These are phyloP conservation scores for Dothideomycetidae sp. DNA, from an alignment of 2,329 filamentous ascomycete genomes.

Conservation along the genomic window DNA sequence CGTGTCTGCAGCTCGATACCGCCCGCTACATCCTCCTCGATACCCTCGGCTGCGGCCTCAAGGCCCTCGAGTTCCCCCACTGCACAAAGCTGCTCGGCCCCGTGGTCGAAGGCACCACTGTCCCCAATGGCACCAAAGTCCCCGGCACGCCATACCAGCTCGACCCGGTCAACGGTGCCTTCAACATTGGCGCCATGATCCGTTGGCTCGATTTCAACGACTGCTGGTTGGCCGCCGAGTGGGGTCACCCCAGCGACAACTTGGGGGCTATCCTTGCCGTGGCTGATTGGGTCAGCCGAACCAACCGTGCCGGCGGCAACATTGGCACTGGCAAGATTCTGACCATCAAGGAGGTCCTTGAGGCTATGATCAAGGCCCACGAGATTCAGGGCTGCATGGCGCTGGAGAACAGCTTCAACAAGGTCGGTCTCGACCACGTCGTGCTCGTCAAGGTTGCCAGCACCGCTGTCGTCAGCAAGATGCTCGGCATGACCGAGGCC, in stretches of 20 bases:
- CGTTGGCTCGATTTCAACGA: conserved; percentile 99
- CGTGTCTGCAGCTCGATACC: conserved; percentile 60
- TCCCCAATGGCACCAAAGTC: conserved; percentile 83
- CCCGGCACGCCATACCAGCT: conserved; percentile 87
- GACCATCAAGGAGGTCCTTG: conserved; percentile 78
- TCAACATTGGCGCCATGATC: conserved; percentile 99
- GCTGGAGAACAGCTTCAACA: conserved; percentile 97
- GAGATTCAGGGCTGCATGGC: conserved; percentile 97
- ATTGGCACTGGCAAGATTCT: conserved; percentile 61
- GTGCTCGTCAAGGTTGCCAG: conserved; percentile 96
- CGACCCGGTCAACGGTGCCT: conserved; percentile 87
- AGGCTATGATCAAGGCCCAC: conserved; percentile 93
- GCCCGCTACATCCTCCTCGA: conserved; percentile 94
- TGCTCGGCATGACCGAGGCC: conserved; percentile 77
- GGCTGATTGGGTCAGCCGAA: conserved; percentile 93
- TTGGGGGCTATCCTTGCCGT: conserved; percentile 91
- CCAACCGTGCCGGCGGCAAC: conserved; percentile 72
- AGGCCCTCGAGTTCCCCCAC: conserved; percentile 89
- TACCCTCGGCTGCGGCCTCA: conserved; percentile 89
- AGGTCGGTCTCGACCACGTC: conserved; percentile 94
- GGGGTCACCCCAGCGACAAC: conserved; percentile 98
- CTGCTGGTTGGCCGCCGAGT: conserved; percentile 97
- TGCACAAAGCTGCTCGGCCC: conserved; percentile 91
- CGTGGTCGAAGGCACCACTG: conserved; percentile 74
- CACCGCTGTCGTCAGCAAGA: conserved; percentile 83